phyloP scores from a whole-genome alignment of 768 basidiomycete species.

The Amanita molliuscula region DNA sequence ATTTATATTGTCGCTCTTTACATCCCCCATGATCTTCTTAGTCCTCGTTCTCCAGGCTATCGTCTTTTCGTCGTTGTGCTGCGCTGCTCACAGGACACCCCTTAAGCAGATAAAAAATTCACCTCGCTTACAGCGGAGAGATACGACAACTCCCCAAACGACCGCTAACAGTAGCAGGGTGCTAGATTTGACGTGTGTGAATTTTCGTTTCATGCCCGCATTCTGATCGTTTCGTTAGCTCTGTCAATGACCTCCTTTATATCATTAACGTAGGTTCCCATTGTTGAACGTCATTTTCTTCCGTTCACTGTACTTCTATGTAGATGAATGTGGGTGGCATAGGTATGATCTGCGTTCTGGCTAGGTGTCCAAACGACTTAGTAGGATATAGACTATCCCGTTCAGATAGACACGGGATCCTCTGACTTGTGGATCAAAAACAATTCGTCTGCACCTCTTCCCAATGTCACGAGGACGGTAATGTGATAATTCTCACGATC shows the following conservation, averaged over 20 bases:
- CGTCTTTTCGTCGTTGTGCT: conserved; percentile 23
- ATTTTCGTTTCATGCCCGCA: neutral
- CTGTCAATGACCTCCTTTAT: conserved; percentile 71
- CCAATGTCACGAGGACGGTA: conserved; percentile 40
- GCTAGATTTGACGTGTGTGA: conserved; percentile 35
- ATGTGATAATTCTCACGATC: conserved; percentile 12
- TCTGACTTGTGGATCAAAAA: conserved; percentile 71
- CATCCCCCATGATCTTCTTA: conserved; percentile 30
- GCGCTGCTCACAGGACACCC: conserved; percentile 34
- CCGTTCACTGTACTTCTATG: conserved; percentile 6
- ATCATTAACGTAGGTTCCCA: conserved; percentile 53
- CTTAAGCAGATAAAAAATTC: conserved; percentile 33
- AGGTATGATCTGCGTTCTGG: conserved; percentile 28
- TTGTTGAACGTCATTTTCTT: conserved; percentile 6
- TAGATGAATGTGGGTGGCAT: conserved; percentile 60
- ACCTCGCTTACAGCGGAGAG: conserved; percentile 25
- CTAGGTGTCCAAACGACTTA: neutral
- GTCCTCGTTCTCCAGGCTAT: conserved; percentile 28
- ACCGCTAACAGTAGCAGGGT: conserved; percentile 15
- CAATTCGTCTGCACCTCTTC: conserved; percentile 29
- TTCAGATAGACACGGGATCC: conserved; percentile 82
- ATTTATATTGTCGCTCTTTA: conserved; percentile 17
- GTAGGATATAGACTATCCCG: conserved; percentile 41
- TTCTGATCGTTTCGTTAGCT: conserved; percentile 29
- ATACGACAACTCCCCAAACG: conserved; percentile 14